Base-by-base conservation (phyloP, 257 asterid species). In the Salvia rosmarinus region DNA sequence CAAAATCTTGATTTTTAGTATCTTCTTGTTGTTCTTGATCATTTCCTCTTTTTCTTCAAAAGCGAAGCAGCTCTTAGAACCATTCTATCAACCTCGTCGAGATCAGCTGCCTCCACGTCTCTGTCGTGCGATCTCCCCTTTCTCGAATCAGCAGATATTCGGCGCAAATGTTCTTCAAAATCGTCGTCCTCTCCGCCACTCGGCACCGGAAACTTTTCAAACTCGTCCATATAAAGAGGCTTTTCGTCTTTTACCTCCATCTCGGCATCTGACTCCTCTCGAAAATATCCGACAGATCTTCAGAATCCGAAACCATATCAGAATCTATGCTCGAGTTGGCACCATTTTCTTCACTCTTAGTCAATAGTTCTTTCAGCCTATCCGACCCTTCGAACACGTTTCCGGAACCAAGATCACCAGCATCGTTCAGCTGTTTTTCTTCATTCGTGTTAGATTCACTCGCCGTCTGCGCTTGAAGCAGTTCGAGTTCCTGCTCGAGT, bases 71-170 rank as follows among this genome's bases (percentile, higher is more conserved):
- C 98, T 49, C 87, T 81, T 30, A 91, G 76, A 66, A 95, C 76
- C 84, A 95, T 73, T 73, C 82, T 78, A 77, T 91, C 99, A 60
- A 95, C 90, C 78, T 95, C 97, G 28, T 95, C 99, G 66, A 95
- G 79, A 73, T 81, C 91, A 8, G 84, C 80, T 39, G 70, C 55
- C 21, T 80, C 87, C 12, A 52, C 79, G 52, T 82, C 83, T 64
- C 75, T 64, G 5, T 77, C 85, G 7, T 61, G 1, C 12, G 64
- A 69, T 70, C 86, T 95, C 78, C 71, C 86, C 60, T 69, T 88
- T 68, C 84, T 83, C 7, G 90, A 85, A 70, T 83, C 81, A 19
- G 92, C 83, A 21, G 96, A 91, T 76, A 88, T 76, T 74, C 42
- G 89, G 44, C 87, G 88, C 72, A 91, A 59, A 62, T 91, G 85